Base-by-base conservation (phyloP, 192 early-diverging fungal species). In the Rhizophagus sp. region DNA sequence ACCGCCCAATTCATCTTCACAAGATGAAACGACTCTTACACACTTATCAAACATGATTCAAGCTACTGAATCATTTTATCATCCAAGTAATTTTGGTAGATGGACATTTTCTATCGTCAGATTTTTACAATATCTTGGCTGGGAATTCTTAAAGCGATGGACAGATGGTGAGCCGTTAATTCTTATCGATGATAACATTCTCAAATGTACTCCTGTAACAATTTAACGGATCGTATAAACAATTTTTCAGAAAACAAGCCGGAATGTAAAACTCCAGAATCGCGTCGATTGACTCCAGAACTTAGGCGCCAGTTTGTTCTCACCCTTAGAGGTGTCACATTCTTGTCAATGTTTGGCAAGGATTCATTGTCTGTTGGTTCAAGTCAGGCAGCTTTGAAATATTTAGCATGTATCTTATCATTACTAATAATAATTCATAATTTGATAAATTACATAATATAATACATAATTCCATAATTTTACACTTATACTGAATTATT, bases 61-160 rank as follows among this genome's bases (percentile, higher is more conserved):
- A 76, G 94, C 95, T 65, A 90, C 91, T 34, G 97, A 98, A 84
- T 91, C 93, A 0, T 97, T 92, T 80, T 96, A 88, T 78, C 95
- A 98, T 83, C 97, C 97, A 15, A 95, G 94, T n/a, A 98, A 98
- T 86, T 86, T 88, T 79, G 97, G 97, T 4, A 79, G 81, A 68
- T 98, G 97, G 97, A 94, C 93, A 25, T 86, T 87, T 63, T 83
- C 84, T 9, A 88, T 98, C 9, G 88, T 94, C 1, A 85, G 89
- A 22, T 93, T 98, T 76, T 62, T 95, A 75, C 90, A 92, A 34
- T 84, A 87, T 47, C 80, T 98, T 39, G 78, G 89, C 10, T 86
- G 76, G 41, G 91, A 93, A 66, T 95, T 96, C 47, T 81, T 95
- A 76, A 85, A 90, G 68, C 86, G 97, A 62, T 84, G 85, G 83